A percentile compares a stretch with the other conserved stretches of the same genome.
Conservation (phyloP, 768 basidiomycete species). For the Suillus plorans region DNA sequence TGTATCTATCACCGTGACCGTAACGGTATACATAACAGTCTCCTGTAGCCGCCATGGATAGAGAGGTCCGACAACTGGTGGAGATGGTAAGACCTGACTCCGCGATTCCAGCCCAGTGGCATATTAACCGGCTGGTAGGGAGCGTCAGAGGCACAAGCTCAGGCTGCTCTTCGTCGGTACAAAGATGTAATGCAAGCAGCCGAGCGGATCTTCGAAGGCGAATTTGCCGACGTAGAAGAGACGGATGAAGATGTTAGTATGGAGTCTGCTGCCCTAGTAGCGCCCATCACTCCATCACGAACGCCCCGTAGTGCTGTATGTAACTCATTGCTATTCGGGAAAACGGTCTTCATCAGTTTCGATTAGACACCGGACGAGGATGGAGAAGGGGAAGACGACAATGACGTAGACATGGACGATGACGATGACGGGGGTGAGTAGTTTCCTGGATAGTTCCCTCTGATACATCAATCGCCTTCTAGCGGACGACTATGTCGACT, state of each 20-base stretch:
- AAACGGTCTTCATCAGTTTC: constrained; percentile 3
- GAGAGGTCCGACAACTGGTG: constrained; percentile 58
- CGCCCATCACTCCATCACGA: constrained; percentile 28
- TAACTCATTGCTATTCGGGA: not conserved
- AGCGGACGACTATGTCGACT: constrained; percentile 69
- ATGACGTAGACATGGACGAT: constrained; percentile 45
- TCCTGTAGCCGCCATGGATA: constrained; percentile 41
- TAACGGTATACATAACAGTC: not conserved
- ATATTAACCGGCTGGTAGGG: constrained; percentile 49
- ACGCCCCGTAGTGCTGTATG: constrained; percentile 26
- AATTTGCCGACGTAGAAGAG: constrained; percentile 70
- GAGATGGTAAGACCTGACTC: constrained; percentile 46
- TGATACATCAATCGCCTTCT: constrained; percentile 7
- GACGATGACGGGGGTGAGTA: constrained; percentile 52
- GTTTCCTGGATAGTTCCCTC: not conserved
- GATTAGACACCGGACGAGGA: constrained; percentile 57
- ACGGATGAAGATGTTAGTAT: constrained; percentile 52
- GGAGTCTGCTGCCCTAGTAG: constrained; percentile 27
- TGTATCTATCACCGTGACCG: constrained; percentile 3
- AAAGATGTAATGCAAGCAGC: constrained; percentile 94
- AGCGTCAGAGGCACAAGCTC: constrained; percentile 77
- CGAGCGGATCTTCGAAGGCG: constrained; percentile 80
- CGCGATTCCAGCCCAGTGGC: constrained; percentile 1
- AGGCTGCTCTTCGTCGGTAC: constrained; percentile 75
- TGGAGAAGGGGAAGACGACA: constrained; percentile 46